A percentile compares a stretch with the other conserved stretches of the same genome.
These are phyloP conservation scores for Metschnikowia reukaufii DNA, from an alignment of 805 yeast species.

Conservation along the genomic window DNA sequence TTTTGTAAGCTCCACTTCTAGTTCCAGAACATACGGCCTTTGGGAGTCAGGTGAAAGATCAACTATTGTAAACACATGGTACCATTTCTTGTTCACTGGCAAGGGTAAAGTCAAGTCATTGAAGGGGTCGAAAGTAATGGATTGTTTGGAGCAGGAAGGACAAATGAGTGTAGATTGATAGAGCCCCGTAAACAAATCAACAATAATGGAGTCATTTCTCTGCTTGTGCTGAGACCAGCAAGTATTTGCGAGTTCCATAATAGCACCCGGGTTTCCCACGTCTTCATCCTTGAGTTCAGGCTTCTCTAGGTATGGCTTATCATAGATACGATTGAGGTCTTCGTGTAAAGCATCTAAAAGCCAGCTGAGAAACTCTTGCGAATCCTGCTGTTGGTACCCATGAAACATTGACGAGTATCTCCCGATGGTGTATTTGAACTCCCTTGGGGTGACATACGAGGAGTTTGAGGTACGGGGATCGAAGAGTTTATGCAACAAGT, in stretches of 20 bases:
- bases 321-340: conserved; percentile 77
- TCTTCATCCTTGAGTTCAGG: conserved; percentile 74
- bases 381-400: conserved; percentile 86
- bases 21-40: conserved; percentile 44
- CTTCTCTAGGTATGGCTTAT: conserved; percentile 86
- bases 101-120: conserved; percentile 87
- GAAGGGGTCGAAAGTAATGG: conserved; percentile 92
- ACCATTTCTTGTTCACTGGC: conserved; percentile 76
- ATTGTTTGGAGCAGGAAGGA: conserved; percentile 76
- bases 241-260: conserved; percentile 62
- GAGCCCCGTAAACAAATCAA: conserved; percentile 85
- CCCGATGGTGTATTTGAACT: conserved; percentile 78
- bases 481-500: conserved; percentile 62
- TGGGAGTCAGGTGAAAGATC: conserved; percentile 39
- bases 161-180: conserved; percentile 89
- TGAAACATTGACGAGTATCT: conserved; percentile 74
- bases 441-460: conserved; percentile 56
- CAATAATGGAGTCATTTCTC: conserved; percentile 81
- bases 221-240: conserved; percentile 80
- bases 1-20: conserved; percentile 74
- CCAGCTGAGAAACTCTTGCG: conserved; percentile 89
- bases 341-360: conserved; percentile 88
- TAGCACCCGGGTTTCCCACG: conserved; percentile 50
- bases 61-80: conserved; percentile 58
- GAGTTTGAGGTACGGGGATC: conserved; percentile 21